phyloP scores from a whole-genome alignment of 2,329 filamentous ascomycete species.

The Arthrobotrys iridis region DNA sequence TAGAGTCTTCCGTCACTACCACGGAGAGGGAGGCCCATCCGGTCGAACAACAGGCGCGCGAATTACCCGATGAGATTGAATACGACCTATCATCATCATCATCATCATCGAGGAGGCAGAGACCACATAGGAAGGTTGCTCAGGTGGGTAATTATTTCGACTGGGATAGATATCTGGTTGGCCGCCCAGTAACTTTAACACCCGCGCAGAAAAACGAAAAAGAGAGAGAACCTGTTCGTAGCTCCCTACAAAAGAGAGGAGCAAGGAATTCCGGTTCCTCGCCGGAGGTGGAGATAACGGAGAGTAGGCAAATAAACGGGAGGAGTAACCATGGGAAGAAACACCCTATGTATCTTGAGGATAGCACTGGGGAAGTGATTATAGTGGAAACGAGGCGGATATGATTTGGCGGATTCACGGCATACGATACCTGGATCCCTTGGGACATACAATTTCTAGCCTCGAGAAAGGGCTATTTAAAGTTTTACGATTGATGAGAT shows the following conservation, averaged over 20 bases:
- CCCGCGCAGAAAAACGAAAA: slow-evolving; percentile 23
- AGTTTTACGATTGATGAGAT: no score
- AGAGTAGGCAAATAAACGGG: background rate
- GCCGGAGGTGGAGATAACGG: background rate
- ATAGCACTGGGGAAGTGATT: slow-evolving; percentile 4
- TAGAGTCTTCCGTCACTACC: slow-evolving; percentile 4
- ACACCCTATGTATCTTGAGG: background rate
- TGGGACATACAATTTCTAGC: no score
- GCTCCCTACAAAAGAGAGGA: background rate
- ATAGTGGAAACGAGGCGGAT: background rate
- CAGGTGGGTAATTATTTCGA: slow-evolving; percentile 31
- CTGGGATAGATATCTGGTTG: slow-evolving; percentile 19
- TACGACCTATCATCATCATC: background rate
- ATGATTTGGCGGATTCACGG: background rate
- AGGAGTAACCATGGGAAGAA: slow-evolving; percentile 8
- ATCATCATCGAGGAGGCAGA: background rate
- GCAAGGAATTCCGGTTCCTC: background rate
- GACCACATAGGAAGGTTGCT: slow-evolving; percentile 29
- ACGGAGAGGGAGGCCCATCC: slow-evolving; percentile 10
- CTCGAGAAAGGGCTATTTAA: no score
- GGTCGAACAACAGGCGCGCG: background rate
- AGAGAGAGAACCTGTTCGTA: background rate
- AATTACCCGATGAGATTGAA: background rate
- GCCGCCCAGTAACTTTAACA: background rate
- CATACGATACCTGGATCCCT: no score